Conservation (phyloP, 2,329 filamentous ascomycete species). For the Cercospora sesami region DNA sequence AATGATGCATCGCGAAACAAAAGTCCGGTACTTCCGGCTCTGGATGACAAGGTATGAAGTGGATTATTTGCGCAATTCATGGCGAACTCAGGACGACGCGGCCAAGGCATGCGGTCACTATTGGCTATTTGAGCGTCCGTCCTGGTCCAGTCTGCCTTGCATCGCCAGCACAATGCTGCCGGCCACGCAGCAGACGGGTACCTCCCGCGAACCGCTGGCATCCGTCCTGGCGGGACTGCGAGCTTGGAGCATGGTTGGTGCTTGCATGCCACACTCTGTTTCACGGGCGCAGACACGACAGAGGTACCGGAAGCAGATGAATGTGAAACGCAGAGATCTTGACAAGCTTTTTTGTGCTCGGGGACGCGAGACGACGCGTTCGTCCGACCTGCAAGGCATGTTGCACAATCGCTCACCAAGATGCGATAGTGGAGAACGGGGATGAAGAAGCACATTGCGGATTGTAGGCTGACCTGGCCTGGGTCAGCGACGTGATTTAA, state of each 20-base stretch:
- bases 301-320: constrained; percentile 2
- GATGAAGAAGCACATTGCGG: not conserved
- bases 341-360: constrained; percentile 1
- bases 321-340: constrained; percentile 9
- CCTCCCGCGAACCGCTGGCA: not conserved
- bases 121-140: not conserved
- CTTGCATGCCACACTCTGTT: constrained; percentile 15
- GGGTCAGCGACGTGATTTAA: not conserved
- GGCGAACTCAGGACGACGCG: not conserved
- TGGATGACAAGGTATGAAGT: not conserved
- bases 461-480: not conserved
- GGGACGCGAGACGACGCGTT: constrained; percentile 5
- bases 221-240: not conserved
- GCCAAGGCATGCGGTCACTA: not conserved
- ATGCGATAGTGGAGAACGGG: not conserved
- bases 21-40: not conserved
- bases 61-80: not conserved
- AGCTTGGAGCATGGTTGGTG: constrained; percentile 10
- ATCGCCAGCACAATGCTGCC: not conserved
- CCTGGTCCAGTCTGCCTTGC: constrained; percentile 6
- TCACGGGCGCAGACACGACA: not conserved
- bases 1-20: not conserved
- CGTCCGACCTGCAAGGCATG: constrained; percentile 8
- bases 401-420: constrained; percentile 2
- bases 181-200: not conserved